Base-by-base conservation (phyloP, 768 basidiomycete species). In the Daedaleopsis sinensis region DNA sequence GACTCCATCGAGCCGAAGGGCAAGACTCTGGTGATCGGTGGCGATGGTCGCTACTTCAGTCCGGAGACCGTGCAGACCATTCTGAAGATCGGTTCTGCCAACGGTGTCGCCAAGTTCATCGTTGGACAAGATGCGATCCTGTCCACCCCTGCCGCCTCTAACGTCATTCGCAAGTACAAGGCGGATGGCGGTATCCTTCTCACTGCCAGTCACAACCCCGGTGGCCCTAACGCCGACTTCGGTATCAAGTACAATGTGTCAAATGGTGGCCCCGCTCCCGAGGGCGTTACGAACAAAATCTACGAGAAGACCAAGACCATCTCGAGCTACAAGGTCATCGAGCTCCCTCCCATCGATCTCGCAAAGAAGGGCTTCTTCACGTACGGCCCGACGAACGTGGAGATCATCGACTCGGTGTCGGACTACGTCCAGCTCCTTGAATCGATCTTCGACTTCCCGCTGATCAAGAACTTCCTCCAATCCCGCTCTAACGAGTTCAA, bases 221-320 rank as follows among this genome's bases (percentile, higher is more conserved):
- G 97, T 57, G 97, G 97, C 23, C 97, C 97, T n/a, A 84, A 94
- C 72, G 90, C 92, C 69, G 97, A 99, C 76, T 99, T 98, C 74
- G 97, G 97, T 51, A 98, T 99, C 85, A 98, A 99, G 78, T 99
- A 97, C 82, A 99, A 99, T 76, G 91, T 94, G 51, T 89, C 90
- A 42, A 99, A 99, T 68, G 97, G 97, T 62, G 97, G 97, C 3
- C 96, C 97, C 19, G 97, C 97, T 21, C 95, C 97, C 0, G 97
- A 99, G 78, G 87, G 81, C 70, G 89, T 99, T 60, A 99, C 97
- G n/a, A 83, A 99, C 79, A 89, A 88, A 78, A 98, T 99, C 65
- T 96, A 83, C 73, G 94, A 93, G 72, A 88, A 86, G 76, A 94
- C 94, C 57, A 96, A 93, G 83, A 84, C 84, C 15, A 93, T 98